These are phyloP conservation scores for Kokia cookei DNA, from an alignment of 441 rosid species.

Conservation along the genomic window DNA sequence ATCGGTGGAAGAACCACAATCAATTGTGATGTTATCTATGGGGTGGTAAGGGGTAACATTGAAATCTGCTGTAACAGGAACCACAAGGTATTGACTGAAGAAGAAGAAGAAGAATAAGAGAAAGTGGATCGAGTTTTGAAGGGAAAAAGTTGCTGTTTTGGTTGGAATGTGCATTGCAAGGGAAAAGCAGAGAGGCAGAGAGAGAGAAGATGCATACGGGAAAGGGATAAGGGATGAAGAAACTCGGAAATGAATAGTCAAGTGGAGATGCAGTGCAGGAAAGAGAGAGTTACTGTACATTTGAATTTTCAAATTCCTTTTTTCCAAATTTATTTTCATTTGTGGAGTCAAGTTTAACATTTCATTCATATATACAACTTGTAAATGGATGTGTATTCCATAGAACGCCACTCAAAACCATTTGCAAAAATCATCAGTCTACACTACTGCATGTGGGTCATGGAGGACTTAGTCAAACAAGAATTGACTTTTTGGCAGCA, in stretches of 20 bases:
- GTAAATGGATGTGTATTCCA: too few species aligned
- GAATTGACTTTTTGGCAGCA: neutral
- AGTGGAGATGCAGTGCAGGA: neutral
- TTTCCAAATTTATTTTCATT: too few species aligned
- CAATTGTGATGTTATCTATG: too few species aligned
- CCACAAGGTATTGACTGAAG: neutral
- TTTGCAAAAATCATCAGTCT: too few species aligned
- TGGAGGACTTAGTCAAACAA: too few species aligned
- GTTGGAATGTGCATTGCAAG: neutral
- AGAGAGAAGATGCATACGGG: too few species aligned
- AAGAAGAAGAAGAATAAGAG: neutral
- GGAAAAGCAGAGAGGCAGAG: neutral
- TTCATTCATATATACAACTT: neutral
- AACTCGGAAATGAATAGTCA: too few species aligned
- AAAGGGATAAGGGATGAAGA: too few species aligned
- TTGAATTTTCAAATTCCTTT: too few species aligned
- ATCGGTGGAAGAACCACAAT: too few species aligned
- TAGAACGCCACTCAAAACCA: neutral
- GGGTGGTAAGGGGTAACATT: neutral
- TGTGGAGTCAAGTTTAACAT: neutral
- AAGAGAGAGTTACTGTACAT: neutral
- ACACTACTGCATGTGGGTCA: too few species aligned
- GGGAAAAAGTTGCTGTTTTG: neutral
- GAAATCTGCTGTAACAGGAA: neutral
- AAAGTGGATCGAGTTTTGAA: neutral